Percentiles rank a stretch among this genome's conserved stretches.
Evolutionary conservation across 345 rosid species (phyloP).

Genomic region (Gossypium turneri): DNA sequence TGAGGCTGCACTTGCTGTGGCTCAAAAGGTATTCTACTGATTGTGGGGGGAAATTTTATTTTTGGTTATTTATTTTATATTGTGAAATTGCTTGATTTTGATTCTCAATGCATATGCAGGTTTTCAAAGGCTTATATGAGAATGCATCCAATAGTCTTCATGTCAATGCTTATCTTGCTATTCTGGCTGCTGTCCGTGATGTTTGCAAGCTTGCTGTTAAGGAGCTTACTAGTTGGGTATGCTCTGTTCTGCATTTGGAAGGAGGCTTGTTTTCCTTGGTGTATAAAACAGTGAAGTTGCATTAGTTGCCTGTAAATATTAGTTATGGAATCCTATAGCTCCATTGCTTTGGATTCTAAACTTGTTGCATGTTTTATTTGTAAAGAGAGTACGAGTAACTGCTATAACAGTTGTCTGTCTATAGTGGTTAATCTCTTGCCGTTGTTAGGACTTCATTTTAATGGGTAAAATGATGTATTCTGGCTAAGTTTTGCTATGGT

Average conservation of each 20-base stretch:
- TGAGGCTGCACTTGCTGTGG: conserved; percentile 95
- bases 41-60: background rate
- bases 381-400: background rate
- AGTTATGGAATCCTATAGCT: background rate
- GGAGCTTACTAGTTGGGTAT: conserved; percentile 98
- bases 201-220: conserved; percentile 91
- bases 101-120: conserved; percentile 35
- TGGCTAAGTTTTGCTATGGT: background rate
- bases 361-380: background rate
- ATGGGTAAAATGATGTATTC: background rate
- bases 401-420: background rate
- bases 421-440: background rate
- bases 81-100: background rate
- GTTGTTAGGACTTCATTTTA: background rate
- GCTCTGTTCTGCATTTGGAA: conserved; percentile 16
- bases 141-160: conserved; percentile 72
- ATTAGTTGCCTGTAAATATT: background rate
- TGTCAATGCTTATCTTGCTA: conserved; percentile 72
- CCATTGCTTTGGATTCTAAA: background rate
- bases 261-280: background rate
- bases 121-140: conserved; percentile 86
- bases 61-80: background rate
- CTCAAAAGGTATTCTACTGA: conserved; percentile 65
- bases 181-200: conserved; percentile 87
- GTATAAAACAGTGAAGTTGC: background rate